A percentile compares a stretch with the other conserved stretches of the same genome.
Evolutionary conservation across 2,329 filamentous ascomycete species (phyloP).

Genomic region (Biscogniauxia marginata): DNA sequence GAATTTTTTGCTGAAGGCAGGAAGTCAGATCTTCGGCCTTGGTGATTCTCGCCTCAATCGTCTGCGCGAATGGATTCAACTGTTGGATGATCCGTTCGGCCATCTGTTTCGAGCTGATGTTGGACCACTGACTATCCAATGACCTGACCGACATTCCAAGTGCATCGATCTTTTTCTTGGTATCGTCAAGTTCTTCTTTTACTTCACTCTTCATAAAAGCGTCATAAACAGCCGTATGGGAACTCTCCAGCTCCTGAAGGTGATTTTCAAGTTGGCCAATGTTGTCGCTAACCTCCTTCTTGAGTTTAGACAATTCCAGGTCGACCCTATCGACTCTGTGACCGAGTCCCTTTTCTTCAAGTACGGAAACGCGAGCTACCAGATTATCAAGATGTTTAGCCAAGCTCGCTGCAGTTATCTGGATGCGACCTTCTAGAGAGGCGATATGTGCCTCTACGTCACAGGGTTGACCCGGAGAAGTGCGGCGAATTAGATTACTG

Average conservation of each 20-base stretch:
- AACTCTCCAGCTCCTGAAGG: neutral
- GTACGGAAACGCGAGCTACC: conserved; percentile 2
- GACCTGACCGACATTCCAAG: conserved; percentile 38
- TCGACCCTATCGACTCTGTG: conserved; percentile 2
- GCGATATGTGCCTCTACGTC: neutral
- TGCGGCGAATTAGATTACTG: no score
- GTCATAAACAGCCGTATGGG: neutral
- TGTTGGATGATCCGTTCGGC: conserved; percentile 39
- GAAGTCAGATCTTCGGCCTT: neutral
- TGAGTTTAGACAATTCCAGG: conserved; percentile 4
- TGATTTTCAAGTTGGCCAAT: conserved; percentile 1
- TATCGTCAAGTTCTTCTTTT: conserved; percentile 22
- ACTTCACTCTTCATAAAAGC: conserved; percentile 20
- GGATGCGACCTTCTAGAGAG: conserved; percentile 5
- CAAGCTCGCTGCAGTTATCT: neutral
- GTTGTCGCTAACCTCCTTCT: conserved; percentile 6
- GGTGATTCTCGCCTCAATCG: conserved; percentile 5
- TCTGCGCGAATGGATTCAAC: conserved; percentile 21
- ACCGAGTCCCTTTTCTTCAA: conserved; percentile 10
- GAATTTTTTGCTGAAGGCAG: neutral
- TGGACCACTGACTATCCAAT: conserved; percentile 49
- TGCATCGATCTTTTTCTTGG: conserved; percentile 30
- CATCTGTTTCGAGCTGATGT: conserved; percentile 44
- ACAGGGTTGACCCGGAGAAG: neutral
- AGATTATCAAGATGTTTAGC: neutral